These are phyloP conservation scores for Lentinula sp. DNA, from an alignment of 768 basidiomycete genomes.

Conservation along the genomic window DNA sequence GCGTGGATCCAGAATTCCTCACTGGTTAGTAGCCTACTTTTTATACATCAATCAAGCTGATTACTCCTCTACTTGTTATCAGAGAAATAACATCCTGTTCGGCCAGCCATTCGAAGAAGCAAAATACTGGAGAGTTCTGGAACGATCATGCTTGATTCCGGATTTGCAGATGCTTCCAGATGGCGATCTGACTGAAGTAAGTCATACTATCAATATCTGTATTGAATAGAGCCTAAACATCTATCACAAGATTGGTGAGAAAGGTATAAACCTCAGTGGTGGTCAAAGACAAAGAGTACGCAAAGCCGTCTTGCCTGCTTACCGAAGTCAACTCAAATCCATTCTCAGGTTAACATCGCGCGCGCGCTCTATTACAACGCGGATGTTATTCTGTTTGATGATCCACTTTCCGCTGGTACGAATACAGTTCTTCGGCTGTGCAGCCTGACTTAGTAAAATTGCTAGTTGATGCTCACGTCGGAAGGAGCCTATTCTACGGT, in stretches of 20 bases:
- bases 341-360: conserved; percentile 55
- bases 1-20: conserved; percentile 76
- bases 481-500: conserved; percentile 58
- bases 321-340: not conserved
- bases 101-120: conserved; percentile 59
- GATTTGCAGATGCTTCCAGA: conserved; percentile 63
- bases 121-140: conserved; percentile 58
- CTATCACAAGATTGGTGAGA: conserved; percentile 54
- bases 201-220: conserved; percentile 3
- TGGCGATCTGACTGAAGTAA: conserved; percentile 68
- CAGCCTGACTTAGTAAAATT: not conserved
- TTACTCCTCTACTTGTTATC: not conserved
- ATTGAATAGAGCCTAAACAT: not conserved
- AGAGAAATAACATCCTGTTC: conserved; percentile 66
- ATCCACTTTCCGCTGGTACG: conserved; percentile 56
- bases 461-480: conserved; percentile 70
- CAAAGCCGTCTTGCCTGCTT: not conserved
- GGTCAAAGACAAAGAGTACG: conserved; percentile 58
- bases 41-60: no score
- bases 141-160: conserved; percentile 50
- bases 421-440: not conserved
- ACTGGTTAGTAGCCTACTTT: conserved; percentile 29
- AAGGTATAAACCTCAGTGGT: conserved; percentile 61
- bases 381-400: conserved; percentile 57
- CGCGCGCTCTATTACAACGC: conserved; percentile 62